Evolutionary conservation across 192 early-diverging fungal genomes (phyloP).

Genomic region (Linnemannia zychae): DNA sequence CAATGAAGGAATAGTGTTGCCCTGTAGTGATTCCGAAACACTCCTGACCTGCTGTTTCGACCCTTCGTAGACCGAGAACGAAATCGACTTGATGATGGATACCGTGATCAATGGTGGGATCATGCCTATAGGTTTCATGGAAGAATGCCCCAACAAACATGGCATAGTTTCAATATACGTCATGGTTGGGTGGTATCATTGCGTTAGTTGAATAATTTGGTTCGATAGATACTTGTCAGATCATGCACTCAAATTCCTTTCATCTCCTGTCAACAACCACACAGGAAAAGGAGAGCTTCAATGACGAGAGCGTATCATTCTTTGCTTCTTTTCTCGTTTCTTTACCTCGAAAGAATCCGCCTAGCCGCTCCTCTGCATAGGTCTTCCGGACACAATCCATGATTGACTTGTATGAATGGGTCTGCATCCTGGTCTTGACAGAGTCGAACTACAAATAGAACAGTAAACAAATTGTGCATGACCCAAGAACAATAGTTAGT

Average conservation of each 20-base stretch:
- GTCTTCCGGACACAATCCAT: constrained; percentile 83
- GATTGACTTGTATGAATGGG: constrained; percentile 85
- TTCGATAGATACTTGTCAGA: neutral
- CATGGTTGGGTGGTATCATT: neutral
- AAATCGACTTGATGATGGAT: constrained; percentile 89
- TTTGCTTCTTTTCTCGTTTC: neutral
- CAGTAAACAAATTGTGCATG: constrained; percentile 10
- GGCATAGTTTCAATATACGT: neutral
- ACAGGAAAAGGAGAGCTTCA: neutral
- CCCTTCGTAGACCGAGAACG: constrained; percentile 90
- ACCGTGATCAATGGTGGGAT: constrained; percentile 87
- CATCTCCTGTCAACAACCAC: neutral
- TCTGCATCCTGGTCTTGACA: constrained; percentile 98
- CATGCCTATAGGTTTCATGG: constrained; percentile 57
- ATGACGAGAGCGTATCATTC: neutral
- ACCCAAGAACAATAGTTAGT: neutral
- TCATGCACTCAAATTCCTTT: neutral
- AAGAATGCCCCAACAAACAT: neutral
- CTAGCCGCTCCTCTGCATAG: constrained; percentile 82
- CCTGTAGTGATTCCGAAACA: constrained; percentile 42
- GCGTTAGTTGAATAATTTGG: neutral
- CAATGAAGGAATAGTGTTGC: constrained; percentile 55
- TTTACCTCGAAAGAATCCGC: constrained; percentile 90
- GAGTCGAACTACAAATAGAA: constrained; percentile 81
- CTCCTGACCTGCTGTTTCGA: constrained; percentile 70